Conservation (phyloP, 805 yeast genomes). For the Starmerella sp. region DNA sequence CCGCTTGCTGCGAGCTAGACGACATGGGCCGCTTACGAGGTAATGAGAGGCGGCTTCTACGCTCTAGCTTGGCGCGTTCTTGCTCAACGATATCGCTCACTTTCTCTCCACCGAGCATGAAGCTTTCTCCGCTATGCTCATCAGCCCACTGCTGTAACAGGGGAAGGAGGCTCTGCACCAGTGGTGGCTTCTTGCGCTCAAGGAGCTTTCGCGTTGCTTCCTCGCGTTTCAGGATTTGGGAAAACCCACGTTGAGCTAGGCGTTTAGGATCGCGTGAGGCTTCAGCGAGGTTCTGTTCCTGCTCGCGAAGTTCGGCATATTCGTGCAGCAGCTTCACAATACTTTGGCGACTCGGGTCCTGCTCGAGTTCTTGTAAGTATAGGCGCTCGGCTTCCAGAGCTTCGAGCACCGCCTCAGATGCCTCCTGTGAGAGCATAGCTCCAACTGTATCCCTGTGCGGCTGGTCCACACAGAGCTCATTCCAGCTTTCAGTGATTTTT, state of each 20-base stretch:
- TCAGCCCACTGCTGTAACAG: conserved; percentile 37
- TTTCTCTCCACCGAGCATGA: conserved; percentile 29
- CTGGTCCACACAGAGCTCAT: conserved; percentile 2
- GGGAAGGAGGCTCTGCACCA: conserved; percentile 41
- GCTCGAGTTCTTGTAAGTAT: conserved; percentile 39
- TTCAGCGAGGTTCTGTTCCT: conserved; percentile 51
- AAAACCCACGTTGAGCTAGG: conserved; percentile 16
- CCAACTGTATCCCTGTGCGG: background rate
- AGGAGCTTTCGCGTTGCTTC: conserved; percentile 63
- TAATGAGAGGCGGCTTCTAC: background rate
- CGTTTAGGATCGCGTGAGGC: conserved; percentile 74
- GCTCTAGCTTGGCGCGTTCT: background rate
- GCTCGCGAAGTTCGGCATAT: conserved; percentile 25
- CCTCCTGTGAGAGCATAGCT: background rate
- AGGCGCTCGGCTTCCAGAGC: conserved; percentile 54
- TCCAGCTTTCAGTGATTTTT: conserved; percentile 7
- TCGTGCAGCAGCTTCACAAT: background rate
- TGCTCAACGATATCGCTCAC: conserved; percentile 15
- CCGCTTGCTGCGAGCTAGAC: background rate
- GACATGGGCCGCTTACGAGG: background rate
- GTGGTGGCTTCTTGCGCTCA: conserved; percentile 54
- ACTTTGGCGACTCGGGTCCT: conserved; percentile 5
- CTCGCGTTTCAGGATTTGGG: conserved; percentile 47
- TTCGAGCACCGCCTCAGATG: background rate
- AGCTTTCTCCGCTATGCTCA: conserved; percentile 37